Evolutionary conservation across 164 flowering plant species (phyloP).

Genomic region (Vitis cinerea): DNA sequence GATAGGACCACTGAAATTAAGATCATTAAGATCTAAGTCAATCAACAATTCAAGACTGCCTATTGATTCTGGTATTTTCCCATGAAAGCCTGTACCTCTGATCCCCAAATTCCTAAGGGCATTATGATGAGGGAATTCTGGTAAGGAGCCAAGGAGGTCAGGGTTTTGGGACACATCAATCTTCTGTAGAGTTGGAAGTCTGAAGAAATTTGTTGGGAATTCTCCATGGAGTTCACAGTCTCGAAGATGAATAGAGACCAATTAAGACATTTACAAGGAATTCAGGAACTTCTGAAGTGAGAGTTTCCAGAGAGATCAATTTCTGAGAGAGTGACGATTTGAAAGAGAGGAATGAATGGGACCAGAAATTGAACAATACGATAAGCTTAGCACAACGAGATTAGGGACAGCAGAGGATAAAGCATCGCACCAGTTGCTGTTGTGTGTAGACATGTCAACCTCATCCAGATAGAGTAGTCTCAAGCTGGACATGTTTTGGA

Average conservation of each 20-base stretch:
- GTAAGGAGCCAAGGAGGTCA: not conserved
- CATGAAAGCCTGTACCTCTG: not conserved
- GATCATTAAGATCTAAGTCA: not conserved
- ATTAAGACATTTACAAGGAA: too few species aligned
- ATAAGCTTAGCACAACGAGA: not conserved
- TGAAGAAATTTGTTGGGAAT: not conserved
- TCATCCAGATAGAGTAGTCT: too few species aligned
- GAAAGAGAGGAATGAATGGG: too few species aligned
- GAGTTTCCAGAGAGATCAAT: too few species aligned
- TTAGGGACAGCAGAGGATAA: constrained; percentile 26
- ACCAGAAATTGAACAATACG: too few species aligned
- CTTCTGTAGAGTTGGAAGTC: not conserved
- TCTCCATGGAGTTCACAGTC: not conserved
- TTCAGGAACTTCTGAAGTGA: too few species aligned
- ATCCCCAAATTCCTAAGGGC: not conserved
- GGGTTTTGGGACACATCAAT: not conserved
- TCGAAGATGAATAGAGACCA: too few species aligned
- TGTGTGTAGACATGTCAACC: too few species aligned
- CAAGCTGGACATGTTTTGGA: too few species aligned
- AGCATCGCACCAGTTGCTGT: too few species aligned
- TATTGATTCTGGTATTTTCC: not conserved
- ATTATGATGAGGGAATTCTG: not conserved
- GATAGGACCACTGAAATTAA: not conserved
- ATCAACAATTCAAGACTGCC: not conserved
- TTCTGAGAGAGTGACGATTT: too few species aligned